phyloP scores from a whole-genome alignment of 805 yeast species.

The Kodamaea sagamina region DNA sequence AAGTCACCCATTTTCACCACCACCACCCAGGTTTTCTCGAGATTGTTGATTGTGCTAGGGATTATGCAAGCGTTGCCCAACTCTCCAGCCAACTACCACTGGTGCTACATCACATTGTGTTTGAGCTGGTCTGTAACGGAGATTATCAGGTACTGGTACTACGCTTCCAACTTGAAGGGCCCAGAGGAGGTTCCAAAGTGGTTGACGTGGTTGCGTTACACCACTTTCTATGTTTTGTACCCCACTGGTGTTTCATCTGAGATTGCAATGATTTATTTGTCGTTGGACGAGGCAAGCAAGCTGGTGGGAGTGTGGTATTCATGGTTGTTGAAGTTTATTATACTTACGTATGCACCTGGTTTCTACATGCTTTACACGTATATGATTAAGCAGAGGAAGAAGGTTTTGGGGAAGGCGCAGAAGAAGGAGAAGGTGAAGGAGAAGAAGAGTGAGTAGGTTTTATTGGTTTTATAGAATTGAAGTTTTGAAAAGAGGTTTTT shows the following conservation, averaged over 20 bases:
- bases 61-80: conserved; percentile 74
- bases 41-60: conserved; percentile 81
- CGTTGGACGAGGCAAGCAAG: conserved; percentile 67
- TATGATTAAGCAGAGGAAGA: conserved; percentile 85
- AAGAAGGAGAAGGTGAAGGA: conserved; percentile 14
- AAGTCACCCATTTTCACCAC: conserved; percentile 85
- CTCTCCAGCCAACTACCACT: conserved; percentile 59
- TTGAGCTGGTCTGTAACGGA: conserved; percentile 96
- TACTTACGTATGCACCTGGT: conserved; percentile 81
- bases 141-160: conserved; percentile 83
- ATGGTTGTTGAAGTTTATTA: conserved; percentile 53
- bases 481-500: too few relatives aligned
- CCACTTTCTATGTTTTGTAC: conserved; percentile 76
- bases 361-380: conserved; percentile 80
- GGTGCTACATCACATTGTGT: conserved; percentile 67
- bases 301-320: conserved; percentile 54
- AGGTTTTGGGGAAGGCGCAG: conserved; percentile 52
- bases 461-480: too few relatives aligned
- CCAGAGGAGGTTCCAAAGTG: conserved; percentile 54
- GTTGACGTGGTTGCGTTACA: conserved; percentile 77
- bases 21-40: conserved; percentile 80
- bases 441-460: conserved; percentile 2
- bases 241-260: conserved; percentile 94
- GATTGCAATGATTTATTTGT: conserved; percentile 63
- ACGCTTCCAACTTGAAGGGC: conserved; percentile 63